These are phyloP conservation scores for Poa pratensis DNA, from an alignment of 176 grass and related monocot species.

Conservation along the genomic window DNA sequence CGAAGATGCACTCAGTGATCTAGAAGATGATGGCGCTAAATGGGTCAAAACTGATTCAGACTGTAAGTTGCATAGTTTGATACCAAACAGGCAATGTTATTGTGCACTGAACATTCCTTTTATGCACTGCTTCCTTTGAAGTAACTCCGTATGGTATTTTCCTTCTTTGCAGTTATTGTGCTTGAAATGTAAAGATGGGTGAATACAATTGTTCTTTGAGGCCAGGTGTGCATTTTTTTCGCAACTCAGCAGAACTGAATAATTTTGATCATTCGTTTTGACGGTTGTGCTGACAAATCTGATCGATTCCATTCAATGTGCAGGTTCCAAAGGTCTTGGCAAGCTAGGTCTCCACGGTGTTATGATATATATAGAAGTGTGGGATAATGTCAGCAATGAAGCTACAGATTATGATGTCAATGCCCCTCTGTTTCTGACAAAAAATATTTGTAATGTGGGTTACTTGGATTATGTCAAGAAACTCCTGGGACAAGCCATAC, in stretches of 20 bases:
- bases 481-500: slow-evolving; percentile 3
- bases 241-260: not conserved
- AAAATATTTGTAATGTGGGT: slow-evolving; percentile 38
- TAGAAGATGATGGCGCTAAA: slow-evolving; percentile 61
- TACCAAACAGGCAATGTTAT: not conserved
- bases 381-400: slow-evolving; percentile 25
- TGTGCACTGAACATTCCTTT: slow-evolving; percentile 29
- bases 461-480: slow-evolving; percentile 35
- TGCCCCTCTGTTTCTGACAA: slow-evolving; percentile 21
- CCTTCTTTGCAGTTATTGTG: slow-evolving; percentile 66
- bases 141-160: slow-evolving; percentile 27
- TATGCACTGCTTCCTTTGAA: not conserved
- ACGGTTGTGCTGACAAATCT: not conserved
- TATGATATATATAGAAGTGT: slow-evolving; percentile 32
- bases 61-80: slow-evolving; percentile 57
- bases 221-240: slow-evolving; percentile 40
- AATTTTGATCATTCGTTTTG: not conserved
- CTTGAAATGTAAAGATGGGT: slow-evolving; percentile 71
- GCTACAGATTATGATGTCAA: slow-evolving; percentile 39
- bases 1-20: slow-evolving; percentile 46
- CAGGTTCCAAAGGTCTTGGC: slow-evolving; percentile 52
- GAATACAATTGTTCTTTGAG: slow-evolving; percentile 43
- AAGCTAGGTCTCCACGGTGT: slow-evolving; percentile 12
- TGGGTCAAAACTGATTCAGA: slow-evolving; percentile 97
- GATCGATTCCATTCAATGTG: slow-evolving; percentile 2